Evolutionary conservation across 2,329 filamentous ascomycete species (phyloP).

Genomic region (Peltaster fructicola): DNA sequence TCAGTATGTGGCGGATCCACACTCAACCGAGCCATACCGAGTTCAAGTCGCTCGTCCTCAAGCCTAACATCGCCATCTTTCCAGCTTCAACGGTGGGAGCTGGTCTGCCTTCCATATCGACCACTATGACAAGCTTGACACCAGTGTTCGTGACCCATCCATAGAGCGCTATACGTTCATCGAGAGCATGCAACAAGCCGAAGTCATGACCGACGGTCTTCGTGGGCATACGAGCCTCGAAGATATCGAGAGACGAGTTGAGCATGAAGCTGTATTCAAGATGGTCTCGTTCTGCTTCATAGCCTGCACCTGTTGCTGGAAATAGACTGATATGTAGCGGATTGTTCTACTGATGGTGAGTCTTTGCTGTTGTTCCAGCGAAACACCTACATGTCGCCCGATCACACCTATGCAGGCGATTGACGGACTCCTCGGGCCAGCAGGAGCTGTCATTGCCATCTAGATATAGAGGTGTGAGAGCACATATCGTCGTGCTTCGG

Average conservation of each 20-base stretch:
- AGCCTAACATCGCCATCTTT: conserved; percentile 37
- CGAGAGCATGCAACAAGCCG: conserved; percentile 78
- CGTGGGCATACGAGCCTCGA: conserved; percentile 64
- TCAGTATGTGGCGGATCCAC: conserved; percentile 4
- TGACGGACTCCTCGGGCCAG: conserved; percentile 46
- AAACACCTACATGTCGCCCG: conserved; percentile 59
- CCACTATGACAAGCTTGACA: conserved; percentile 72
- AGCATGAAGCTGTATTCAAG: conserved; percentile 86
- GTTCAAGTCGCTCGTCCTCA: conserved; percentile 76
- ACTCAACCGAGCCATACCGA: conserved; percentile 34
- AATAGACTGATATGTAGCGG: conserved; percentile 88
- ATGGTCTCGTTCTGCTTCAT: conserved; percentile 40
- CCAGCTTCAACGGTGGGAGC: conserved; percentile 19
- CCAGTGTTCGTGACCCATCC: conserved; percentile 95
- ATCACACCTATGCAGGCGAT: conserved; percentile 91
- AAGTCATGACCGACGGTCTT: conserved; percentile 66
- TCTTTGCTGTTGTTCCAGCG: conserved; percentile 1
- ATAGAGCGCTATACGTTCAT: conserved; percentile 84
- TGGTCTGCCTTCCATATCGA: conserved; percentile 69
- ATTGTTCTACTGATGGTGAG: conserved; percentile 51
- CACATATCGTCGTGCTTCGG: too few species aligned
- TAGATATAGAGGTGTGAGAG: too few species aligned
- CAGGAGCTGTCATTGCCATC: too few species aligned
- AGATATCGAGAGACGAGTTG: conserved; percentile 82
- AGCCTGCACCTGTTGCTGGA: conserved; percentile 34